Base-by-base conservation (phyloP, 345 rosid genomes). In the Eucalyptus marginata region DNA sequence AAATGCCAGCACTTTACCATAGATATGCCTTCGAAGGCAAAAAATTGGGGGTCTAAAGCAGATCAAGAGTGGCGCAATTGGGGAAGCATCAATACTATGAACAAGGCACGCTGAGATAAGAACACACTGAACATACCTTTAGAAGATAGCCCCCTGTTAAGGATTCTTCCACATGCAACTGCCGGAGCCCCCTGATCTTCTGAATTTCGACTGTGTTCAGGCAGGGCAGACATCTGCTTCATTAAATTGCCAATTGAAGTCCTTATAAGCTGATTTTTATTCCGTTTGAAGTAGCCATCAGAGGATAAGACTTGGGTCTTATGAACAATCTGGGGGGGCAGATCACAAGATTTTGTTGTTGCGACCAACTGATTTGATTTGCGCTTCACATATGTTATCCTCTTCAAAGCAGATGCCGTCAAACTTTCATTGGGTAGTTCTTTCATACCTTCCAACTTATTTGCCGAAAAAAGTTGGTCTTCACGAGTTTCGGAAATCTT, bases 291-390 rank as follows among this genome's bases (percentile, higher is more conserved):
- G 92, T 97, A 97, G 89, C 96, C 92, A 92, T 96, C 97, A 44
- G 96, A 92, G 47, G 92, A 49, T 58, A 90, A 76, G 84, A 92
- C 76, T 87, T 92, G 93, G 84, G 76, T 93, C 90, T 86, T 92
- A 89, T 91, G 88, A 66, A 92, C 91, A 91, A 86, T 88, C 59
- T 88, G 91, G 79, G 88, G 88, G 47, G 94, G 88, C 54, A 87
- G 86, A 24, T 62, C 88, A 81, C 40, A 80, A n/a, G 80, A 88
- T 92, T 92, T 93, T 89, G 95, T 93, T 90, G 98, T 91, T 50
- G 98, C 97, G 93, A 96, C 94, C 93, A 97, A 92, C 92, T 95
- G 99, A 94, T 97, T 95, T 90, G 95, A 95, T 93, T 95, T 95
- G 88, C 92, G 92, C 92, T 97, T 96, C 88, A 97, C 93, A 90